phyloP scores from a whole-genome alignment of 2,329 filamentous ascomycete genomes.

The Paecilomyces sp. region DNA sequence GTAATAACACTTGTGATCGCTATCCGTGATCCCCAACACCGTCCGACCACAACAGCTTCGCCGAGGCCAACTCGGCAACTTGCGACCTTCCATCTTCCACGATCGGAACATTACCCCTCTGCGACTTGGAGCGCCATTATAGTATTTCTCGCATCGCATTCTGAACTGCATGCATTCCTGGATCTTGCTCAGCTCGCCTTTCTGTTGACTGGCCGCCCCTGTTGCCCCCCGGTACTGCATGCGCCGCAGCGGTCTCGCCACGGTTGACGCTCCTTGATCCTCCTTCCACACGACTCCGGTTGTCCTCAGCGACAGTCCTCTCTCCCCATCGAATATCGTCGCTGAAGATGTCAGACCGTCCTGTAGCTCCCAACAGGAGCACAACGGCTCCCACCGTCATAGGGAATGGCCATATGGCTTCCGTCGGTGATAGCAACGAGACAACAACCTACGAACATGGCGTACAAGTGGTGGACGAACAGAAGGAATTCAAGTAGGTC shows the following conservation, averaged over 20 bases:
- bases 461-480: slow-evolving; percentile 92
- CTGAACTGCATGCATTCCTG: not conserved
- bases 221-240: not conserved
- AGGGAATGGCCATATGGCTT: slow-evolving; percentile 41
- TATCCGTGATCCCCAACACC: not conserved
- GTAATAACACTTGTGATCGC: not conserved
- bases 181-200: not conserved
- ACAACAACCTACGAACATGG: slow-evolving; percentile 68
- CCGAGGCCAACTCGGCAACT: not conserved
- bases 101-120: not conserved
- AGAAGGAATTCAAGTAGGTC: slow-evolving; percentile 91
- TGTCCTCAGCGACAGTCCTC: slow-evolving; percentile 1
- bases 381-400: slow-evolving; percentile 29
- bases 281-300: not conserved
- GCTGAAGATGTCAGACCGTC: slow-evolving; percentile 16
- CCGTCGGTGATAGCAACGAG: slow-evolving; percentile 30
- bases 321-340: slow-evolving; percentile 24
- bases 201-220: not conserved
- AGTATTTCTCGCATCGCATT: not conserved
- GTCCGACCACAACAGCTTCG: not conserved
- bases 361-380: slow-evolving; percentile 18
- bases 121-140: not conserved
- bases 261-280: not conserved
- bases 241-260: not conserved
- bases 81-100: not conserved